phyloP scores from a whole-genome alignment of 202 grass and related monocot genomes.

The Setaria viridis region DNA sequence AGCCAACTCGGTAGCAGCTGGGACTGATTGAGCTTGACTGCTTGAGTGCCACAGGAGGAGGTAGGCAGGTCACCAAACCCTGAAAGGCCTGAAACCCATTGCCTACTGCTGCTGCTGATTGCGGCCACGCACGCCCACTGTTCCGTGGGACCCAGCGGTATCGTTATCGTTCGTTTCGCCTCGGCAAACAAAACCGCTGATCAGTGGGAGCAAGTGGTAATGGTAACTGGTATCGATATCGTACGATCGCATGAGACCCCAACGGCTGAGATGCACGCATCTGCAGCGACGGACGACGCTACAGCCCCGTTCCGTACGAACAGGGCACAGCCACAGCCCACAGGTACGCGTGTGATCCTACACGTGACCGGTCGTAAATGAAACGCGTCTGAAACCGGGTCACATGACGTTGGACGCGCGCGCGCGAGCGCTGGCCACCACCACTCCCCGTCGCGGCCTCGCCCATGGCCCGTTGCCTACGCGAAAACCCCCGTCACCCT shows the following conservation, averaged over 20 bases:
- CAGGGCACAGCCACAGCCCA: too few relatives aligned
- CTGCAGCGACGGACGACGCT: neutral
- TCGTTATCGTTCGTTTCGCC: too few relatives aligned
- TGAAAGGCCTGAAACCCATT: neutral
- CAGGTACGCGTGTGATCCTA: neutral
- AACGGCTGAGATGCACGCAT: neutral
- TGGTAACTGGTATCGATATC: too few relatives aligned
- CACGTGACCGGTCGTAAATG: neutral
- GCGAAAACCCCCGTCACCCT: neutral
- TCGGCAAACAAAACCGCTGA: neutral
- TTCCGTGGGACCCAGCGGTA: neutral
- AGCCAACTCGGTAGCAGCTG: neutral
- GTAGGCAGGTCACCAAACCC: neutral
- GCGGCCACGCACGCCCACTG: neutral
- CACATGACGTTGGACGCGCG: constrained; percentile 2
- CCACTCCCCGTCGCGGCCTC: too few relatives aligned
- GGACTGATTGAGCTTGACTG: neutral
- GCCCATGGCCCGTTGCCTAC: neutral
- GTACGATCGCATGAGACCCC: too few relatives aligned
- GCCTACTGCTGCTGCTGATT: neutral
- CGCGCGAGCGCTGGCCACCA: neutral
- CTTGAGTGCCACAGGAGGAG: neutral
- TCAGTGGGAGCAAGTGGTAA: neutral
- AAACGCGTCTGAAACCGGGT: neutral
- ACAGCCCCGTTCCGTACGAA: neutral